A percentile compares a stretch with the other conserved stretches of the same genome.
These are phyloP conservation scores for Phoma sp. DNA, from an alignment of 2,329 filamentous ascomycete species.

Conservation along the genomic window DNA sequence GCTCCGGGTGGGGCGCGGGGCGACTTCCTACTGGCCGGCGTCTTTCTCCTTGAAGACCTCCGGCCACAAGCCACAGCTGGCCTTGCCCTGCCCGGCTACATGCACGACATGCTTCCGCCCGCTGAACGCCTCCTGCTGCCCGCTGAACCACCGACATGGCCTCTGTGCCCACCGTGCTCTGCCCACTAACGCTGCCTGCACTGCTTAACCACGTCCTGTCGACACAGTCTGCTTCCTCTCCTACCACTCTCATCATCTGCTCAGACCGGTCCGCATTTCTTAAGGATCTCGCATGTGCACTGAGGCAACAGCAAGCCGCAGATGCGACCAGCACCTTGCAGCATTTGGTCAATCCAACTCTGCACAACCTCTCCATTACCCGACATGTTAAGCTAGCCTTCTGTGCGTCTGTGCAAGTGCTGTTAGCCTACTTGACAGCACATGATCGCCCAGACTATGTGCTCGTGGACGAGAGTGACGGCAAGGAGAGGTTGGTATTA, in stretches of 20 bases:
- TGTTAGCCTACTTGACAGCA: conserved; percentile 77
- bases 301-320: conserved; percentile 39
- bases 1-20: conserved; percentile 13
- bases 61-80: conserved; percentile 1
- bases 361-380: conserved; percentile 73
- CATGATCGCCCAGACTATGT: conserved; percentile 21
- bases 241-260: conserved; percentile 76
- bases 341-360: conserved; percentile 66
- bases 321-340: conserved; percentile 20
- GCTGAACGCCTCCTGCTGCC: background rate
- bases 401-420: conserved; percentile 75
- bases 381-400: conserved; percentile 75
- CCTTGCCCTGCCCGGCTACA: background rate
- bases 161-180: conserved; percentile 48
- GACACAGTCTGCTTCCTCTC: conserved; percentile 56
- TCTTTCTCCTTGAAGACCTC: background rate
- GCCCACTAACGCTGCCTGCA: conserved; percentile 50
- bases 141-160: conserved; percentile 22
- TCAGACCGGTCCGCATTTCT: conserved; percentile 71
- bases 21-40: conserved; percentile 18
- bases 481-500: conserved; percentile 59
- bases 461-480: conserved; percentile 13
- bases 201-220: conserved; percentile 71
- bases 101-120: conserved; percentile 1
- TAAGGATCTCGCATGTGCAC: conserved; percentile 61